Percentiles rank a stretch among this genome's conserved stretches.
Evolutionary conservation across 1,139 yeast species (phyloP).

Genomic region (Nakaseomyces uthaithaninus): DNA sequence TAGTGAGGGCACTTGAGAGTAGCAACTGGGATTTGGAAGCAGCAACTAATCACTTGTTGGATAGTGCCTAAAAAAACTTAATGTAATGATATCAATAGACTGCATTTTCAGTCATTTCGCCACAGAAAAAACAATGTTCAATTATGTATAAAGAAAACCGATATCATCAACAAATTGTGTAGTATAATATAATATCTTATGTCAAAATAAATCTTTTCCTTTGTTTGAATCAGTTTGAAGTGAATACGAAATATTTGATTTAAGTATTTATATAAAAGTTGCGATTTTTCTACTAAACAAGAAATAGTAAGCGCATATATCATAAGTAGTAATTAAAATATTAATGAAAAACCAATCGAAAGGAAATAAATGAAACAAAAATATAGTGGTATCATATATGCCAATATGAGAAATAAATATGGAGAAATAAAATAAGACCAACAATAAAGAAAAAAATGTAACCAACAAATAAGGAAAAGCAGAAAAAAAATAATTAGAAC

Average conservation of each 20-base stretch:
- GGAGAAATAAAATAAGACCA: slow-evolving; percentile 1
- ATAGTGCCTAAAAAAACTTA: slow-evolving; percentile 39
- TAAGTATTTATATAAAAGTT: too few species aligned
- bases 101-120: background rate
- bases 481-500: background rate
- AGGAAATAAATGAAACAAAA: too few species aligned
- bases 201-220: too few species aligned
- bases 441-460: slow-evolving; percentile 1
- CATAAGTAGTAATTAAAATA: background rate
- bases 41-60: slow-evolving; percentile 78
- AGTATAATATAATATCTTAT: too few species aligned
- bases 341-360: background rate
- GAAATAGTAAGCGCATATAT: too few species aligned
- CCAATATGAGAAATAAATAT: background rate
- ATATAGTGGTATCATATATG: too few species aligned
- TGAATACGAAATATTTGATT: too few species aligned
- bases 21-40: slow-evolving; percentile 71
- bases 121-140: background rate
- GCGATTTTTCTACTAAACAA: too few species aligned
- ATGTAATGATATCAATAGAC: background rate
- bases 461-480: background rate
- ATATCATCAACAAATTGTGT: too few species aligned
- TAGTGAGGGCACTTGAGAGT: slow-evolving; percentile 57
- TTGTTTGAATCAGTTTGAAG: too few species aligned
- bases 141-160: background rate